Evolutionary conservation across 2,329 filamentous ascomycete genomes (phyloP).

Genomic region (Xylogone sp.): DNA sequence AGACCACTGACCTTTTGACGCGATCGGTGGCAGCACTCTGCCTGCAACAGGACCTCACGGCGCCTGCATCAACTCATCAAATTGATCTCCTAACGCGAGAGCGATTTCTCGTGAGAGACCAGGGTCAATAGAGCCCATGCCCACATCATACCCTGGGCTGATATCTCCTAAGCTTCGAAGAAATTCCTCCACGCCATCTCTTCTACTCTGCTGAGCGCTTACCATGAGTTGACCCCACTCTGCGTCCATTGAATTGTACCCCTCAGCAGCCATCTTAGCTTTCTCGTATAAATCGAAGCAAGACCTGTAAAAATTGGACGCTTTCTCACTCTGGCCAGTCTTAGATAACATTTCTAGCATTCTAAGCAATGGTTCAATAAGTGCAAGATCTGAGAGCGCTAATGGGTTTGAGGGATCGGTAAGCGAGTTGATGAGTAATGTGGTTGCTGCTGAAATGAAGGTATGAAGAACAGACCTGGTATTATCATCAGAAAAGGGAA

Average conservation of each 20-base stretch:
- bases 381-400: constrained; percentile 8
- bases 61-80: neutral
- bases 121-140: too few species aligned
- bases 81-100: too few species aligned
- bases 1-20: too few species aligned
- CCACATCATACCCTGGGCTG: too few species aligned
- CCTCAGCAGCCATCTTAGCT: constrained; percentile 7
- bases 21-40: too few species aligned
- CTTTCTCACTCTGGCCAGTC: constrained; percentile 6
- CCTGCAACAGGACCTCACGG: too few species aligned
- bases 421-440: constrained; percentile 9
- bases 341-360: constrained; percentile 8
- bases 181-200: constrained; percentile 15
- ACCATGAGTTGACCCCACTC: neutral
- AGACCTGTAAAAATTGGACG: constrained; percentile 9
- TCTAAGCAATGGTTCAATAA: constrained; percentile 14
- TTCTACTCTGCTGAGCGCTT: neutral
- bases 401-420: constrained; percentile 8
- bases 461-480: constrained; percentile 14
- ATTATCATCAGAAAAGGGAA: neutral
- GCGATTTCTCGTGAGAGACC: too few species aligned
- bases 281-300: constrained; percentile 8
- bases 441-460: constrained; percentile 15
- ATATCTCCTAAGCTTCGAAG: too few species aligned
- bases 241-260: neutral